Conservation (phyloP, 2,329 filamentous ascomycete genomes). For the Pseudogymnoascus verrucosus region DNA sequence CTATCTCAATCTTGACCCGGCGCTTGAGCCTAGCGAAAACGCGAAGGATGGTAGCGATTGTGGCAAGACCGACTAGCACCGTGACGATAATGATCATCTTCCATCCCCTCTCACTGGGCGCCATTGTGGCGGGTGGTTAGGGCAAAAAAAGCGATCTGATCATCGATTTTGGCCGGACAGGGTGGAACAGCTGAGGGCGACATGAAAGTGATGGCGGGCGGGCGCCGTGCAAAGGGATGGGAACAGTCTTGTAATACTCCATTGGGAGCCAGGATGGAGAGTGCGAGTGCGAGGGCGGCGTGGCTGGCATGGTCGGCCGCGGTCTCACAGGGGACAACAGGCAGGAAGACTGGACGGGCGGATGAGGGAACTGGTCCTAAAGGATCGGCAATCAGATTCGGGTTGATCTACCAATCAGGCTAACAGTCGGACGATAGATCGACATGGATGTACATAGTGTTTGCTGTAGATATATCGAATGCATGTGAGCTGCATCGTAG, state of each 20-base stretch:
- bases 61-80: constrained; percentile 1
- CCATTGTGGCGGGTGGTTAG: background rate
- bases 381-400: background rate
- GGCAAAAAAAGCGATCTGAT: background rate
- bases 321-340: background rate
- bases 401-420: background rate
- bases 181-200: background rate
- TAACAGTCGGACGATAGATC: background rate
- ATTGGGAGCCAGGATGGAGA: background rate
- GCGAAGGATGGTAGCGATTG: background rate
- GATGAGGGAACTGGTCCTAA: background rate
- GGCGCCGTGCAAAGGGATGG: constrained; percentile 2
- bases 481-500: background rate
- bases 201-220: background rate
- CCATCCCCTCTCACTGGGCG: background rate
- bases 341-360: background rate
- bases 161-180: background rate
- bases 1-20: background rate
- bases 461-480: background rate
- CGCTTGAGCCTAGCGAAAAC: constrained; percentile 1
- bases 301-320: background rate
- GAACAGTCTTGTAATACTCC: background rate
- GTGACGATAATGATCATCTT: constrained; percentile 1
- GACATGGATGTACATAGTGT: background rate
- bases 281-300: background rate